Conservation (phyloP, 139 green algal genomes). For the Chlorella vulgaris region DNA sequence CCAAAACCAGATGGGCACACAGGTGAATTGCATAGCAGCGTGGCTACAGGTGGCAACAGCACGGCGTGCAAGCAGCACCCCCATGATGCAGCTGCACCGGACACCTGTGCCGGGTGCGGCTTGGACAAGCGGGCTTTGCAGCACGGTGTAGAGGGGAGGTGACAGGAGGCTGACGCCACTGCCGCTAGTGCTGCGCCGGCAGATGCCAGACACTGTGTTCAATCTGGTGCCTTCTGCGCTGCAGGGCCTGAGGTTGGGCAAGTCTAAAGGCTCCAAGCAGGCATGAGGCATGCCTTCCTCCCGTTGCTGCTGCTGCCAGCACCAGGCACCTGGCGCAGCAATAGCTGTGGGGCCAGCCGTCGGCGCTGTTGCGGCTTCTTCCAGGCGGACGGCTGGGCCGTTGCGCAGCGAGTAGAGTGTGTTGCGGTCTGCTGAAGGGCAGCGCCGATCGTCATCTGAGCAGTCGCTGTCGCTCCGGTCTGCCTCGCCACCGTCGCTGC, state of each 20-base stretch:
- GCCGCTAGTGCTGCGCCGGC: not conserved
- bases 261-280: not conserved
- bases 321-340: not conserved
- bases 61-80: not conserved
- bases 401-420: slow-evolving; percentile 19
- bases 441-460: not conserved
- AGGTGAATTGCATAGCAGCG: not conserved
- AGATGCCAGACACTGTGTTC: too few relatives aligned
- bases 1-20: not conserved
- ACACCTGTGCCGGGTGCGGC: not conserved
- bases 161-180: not conserved
- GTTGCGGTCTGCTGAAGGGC: slow-evolving; percentile 3
- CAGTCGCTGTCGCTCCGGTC: not conserved
- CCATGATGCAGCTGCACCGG: not conserved
- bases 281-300: not conserved
- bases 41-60: not conserved
- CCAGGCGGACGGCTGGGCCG: slow-evolving; percentile 7
- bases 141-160: slow-evolving; percentile 13
- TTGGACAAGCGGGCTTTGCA: slow-evolving; percentile 5
- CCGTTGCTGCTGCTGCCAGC: not conserved
- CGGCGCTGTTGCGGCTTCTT: not conserved
- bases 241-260: slow-evolving; percentile 7
- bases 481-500: not conserved
- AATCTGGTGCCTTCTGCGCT: not conserved
- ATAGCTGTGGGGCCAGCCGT: not conserved